These are phyloP conservation scores for Platanthera zijinensis DNA, from an alignment of 106 monocot genomes.

Conservation along the genomic window DNA sequence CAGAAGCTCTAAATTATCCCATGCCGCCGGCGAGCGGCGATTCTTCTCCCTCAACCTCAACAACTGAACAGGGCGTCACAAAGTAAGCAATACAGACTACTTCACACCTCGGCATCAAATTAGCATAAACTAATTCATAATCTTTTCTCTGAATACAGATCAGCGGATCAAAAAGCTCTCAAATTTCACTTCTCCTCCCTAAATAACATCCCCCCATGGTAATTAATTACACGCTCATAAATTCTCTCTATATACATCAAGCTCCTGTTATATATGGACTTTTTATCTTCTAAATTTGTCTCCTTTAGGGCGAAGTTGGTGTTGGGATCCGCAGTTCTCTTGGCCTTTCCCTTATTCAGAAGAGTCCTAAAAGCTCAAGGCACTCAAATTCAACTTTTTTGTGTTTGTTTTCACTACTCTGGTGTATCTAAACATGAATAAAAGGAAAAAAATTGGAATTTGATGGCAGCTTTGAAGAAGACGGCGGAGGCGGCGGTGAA, in stretches of 20 bases:
- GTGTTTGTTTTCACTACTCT: neutral
- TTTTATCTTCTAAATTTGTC: neutral
- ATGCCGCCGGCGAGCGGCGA: constrained; percentile 1
- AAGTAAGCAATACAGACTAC: neutral
- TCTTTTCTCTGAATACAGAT: neutral
- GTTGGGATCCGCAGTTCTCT: constrained; percentile 4
- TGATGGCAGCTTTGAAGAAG: constrained; percentile 3
- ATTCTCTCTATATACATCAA: neutral
- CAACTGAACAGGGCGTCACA: neutral
- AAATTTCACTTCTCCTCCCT: neutral
- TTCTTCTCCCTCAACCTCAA: neutral
- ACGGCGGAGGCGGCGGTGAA: neutral
- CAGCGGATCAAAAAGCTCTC: neutral
- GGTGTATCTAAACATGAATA: neutral
- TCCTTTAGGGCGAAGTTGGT: constrained; percentile 6
- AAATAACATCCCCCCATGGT: constrained; percentile 5
- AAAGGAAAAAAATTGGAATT: neutral
- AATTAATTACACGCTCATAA: neutral
- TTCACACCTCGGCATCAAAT: neutral
- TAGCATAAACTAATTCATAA: neutral
- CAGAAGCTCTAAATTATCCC: neutral
- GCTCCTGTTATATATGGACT: neutral
- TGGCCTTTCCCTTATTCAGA: neutral
- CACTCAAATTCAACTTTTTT: neutral
- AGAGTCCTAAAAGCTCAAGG: neutral